Evolutionary conservation across 805 yeast genomes (phyloP).

Genomic region (Zygosaccharomyces kombuchaensis): DNA sequence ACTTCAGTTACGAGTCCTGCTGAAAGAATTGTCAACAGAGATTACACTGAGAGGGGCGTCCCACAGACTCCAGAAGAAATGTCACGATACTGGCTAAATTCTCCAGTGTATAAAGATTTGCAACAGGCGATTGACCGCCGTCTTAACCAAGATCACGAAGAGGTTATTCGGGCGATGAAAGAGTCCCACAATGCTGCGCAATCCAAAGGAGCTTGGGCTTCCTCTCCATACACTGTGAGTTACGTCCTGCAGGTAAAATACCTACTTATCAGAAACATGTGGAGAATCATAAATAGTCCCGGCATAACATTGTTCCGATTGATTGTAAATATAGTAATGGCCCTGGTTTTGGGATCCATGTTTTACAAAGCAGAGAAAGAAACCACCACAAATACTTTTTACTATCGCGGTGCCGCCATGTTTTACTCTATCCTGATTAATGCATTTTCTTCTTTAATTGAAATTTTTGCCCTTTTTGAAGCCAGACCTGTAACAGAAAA

Average conservation of each 20-base stretch:
- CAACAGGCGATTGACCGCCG: constrained; percentile 43
- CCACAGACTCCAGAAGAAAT: constrained; percentile 64
- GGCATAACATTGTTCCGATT: constrained; percentile 42
- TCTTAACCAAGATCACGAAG: constrained; percentile 25
- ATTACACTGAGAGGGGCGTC: constrained; percentile 43
- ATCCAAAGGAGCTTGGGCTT: constrained; percentile 42
- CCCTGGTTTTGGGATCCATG: constrained; percentile 52
- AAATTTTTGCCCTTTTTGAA: constrained; percentile 51
- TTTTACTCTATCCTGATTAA: constrained; percentile 64
- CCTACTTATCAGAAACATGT: constrained; percentile 43
- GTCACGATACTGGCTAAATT: constrained; percentile 51
- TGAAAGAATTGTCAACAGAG: constrained; percentile 42
- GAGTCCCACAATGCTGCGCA: constrained; percentile 51
- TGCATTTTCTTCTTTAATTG: constrained; percentile 59
- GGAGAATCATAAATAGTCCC: constrained; percentile 49
- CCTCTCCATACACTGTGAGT: constrained; percentile 50
- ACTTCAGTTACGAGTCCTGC: constrained; percentile 66
- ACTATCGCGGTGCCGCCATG: constrained; percentile 57
- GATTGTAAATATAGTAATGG: constrained; percentile 48
- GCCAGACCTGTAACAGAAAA: constrained; percentile 56
- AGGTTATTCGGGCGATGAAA: constrained; percentile 18
- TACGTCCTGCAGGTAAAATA: constrained; percentile 50
- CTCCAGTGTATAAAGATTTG: constrained; percentile 41
- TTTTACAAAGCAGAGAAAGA: constrained; percentile 45
- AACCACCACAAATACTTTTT: constrained; percentile 44